Evolutionary conservation across 306 rosid genomes (phyloP), one percentile per base, ranked within the genome.

Genomic region (Medicago ruthenica): DNA sequence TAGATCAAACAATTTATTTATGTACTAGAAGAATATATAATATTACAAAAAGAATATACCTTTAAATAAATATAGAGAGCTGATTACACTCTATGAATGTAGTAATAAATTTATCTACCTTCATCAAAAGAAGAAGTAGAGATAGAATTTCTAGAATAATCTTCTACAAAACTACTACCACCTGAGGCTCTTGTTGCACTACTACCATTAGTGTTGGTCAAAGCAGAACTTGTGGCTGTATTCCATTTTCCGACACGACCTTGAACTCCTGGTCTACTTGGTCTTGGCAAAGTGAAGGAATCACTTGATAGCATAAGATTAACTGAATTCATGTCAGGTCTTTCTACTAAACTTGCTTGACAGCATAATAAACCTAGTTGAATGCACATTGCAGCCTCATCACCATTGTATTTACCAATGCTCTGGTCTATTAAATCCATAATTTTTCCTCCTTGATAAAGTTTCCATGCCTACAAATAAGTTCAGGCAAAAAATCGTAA

Each of bases 311-410:
- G 79, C 91, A 93, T 88, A 74, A 93, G 96, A 78, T 89, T 88
- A 79, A 91, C 86, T 15, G 88, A 17, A 45, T 86, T 93, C 98
- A 93, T 91, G 80, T 93, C 97, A 6, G 97, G 98, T 80, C 98
- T 78, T 0, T 93, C 92, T 6, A 58, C 42, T 73, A 85, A 3
- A 48, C 57, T 84, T 18, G 93, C 85, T 79, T 91, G 97, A 57
- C 97, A 93, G 59, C 98, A 93, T 78, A 89, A 72, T 80, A 93
- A 84, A 48, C 98, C 98, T 21, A 93, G 83, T 64, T 93, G 98
- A 79, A 88, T 77, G 85, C 96, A 91, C 96, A 91, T 91, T 34
- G 97, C 97, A 53, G 87, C 97, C 82, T 93, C 98, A 53, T 89
- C 92, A 14, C 54, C 71, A 53, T 89, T 86, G 91, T 57, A 88